Evolutionary conservation across 192 early-diverging fungal genomes (phyloP).

Genomic region (Coemansia sp.): DNA sequence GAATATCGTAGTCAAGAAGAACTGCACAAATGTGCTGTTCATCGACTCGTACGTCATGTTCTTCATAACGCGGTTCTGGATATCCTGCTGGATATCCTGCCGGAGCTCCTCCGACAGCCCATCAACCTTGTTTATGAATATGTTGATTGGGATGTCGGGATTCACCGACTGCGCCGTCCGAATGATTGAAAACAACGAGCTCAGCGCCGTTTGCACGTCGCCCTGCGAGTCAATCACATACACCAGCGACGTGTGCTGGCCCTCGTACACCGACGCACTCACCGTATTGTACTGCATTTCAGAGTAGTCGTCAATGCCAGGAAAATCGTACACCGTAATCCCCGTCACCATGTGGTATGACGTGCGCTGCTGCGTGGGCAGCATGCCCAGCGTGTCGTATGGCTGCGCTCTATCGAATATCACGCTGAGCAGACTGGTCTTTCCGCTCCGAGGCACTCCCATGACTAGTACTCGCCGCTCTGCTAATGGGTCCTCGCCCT

Average conservation of each 20-base stretch:
- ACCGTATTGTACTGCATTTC: slow-evolving; percentile 60
- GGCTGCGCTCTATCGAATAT: slow-evolving; percentile 34
- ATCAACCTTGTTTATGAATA: slow-evolving; percentile 98
- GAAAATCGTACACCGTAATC: slow-evolving; percentile 84
- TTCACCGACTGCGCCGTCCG: slow-evolving; percentile 78
- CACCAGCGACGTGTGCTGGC: slow-evolving; percentile 75
- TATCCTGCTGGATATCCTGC: slow-evolving; percentile 94
- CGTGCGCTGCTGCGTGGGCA: slow-evolving; percentile 36
- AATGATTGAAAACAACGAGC: slow-evolving; percentile 73
- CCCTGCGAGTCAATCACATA: slow-evolving; percentile 98
- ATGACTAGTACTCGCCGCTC: slow-evolving; percentile 52
- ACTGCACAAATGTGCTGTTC: slow-evolving; percentile 78
- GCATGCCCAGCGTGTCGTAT: slow-evolving; percentile 38
- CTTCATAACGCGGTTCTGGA: slow-evolving; percentile 90
- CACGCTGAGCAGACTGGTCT: slow-evolving; percentile 48
- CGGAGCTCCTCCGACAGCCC: slow-evolving; percentile 95
- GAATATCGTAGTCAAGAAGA: slow-evolving; percentile 93
- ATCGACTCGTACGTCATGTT: slow-evolving; percentile 78
- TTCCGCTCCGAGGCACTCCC: slow-evolving; percentile 55
- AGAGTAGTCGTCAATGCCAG: slow-evolving; percentile 84
- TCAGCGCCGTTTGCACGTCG: slow-evolving; percentile 81
- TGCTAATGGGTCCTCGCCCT: slow-evolving; percentile 18
- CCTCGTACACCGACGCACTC: slow-evolving; percentile 68
- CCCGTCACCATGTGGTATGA: slow-evolving; percentile 41
- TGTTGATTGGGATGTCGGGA: slow-evolving; percentile 84